phyloP scores from a whole-genome alignment of 192 early-diverging fungal species.

The Phycomyces blakesleeanus region DNA sequence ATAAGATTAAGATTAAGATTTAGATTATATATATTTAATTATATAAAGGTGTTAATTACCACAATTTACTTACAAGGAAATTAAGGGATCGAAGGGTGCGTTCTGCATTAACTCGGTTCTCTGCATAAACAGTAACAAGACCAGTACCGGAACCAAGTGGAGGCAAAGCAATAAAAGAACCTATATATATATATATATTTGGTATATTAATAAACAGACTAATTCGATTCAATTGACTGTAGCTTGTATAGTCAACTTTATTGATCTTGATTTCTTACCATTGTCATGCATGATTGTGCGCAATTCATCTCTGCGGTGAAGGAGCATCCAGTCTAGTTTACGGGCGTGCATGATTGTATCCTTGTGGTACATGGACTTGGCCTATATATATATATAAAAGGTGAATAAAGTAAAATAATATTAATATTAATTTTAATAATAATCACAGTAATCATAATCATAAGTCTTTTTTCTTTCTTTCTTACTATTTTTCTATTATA shows the following conservation, averaged over 20 bases:
- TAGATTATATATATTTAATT: background rate
- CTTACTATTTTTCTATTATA: too few species aligned
- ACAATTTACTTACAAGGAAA: slow-evolving; percentile 63
- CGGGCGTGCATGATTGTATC: slow-evolving; percentile 44
- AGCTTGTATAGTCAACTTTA: too few species aligned
- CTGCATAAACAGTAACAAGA: slow-evolving; percentile 59
- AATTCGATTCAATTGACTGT: too few species aligned
- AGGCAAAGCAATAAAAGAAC: slow-evolving; percentile 57
- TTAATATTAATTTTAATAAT: too few species aligned
- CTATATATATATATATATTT: slow-evolving; percentile 10
- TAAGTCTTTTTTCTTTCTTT: background rate
- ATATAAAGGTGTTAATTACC: background rate
- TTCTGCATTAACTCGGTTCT: slow-evolving; percentile 66
- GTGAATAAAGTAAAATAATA: too few species aligned
- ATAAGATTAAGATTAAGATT: background rate
- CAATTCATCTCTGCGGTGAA: slow-evolving; percentile 58
- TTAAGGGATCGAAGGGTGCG: slow-evolving; percentile 67
- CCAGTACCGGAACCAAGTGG: slow-evolving; percentile 50
- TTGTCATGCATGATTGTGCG: slow-evolving; percentile 75
- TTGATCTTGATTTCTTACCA: slow-evolving; percentile 46
- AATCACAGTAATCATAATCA: too few species aligned
- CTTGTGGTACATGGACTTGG: slow-evolving; percentile 42
- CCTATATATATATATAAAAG: too few species aligned
- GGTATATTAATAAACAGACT: slow-evolving; percentile 2
- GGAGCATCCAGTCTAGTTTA: slow-evolving; percentile 79